Percentiles rank a stretch among this genome's conserved stretches.
phyloP scores from a whole-genome alignment of 2,329 filamentous ascomycete species.

The Tolypocladium guangdongense region DNA sequence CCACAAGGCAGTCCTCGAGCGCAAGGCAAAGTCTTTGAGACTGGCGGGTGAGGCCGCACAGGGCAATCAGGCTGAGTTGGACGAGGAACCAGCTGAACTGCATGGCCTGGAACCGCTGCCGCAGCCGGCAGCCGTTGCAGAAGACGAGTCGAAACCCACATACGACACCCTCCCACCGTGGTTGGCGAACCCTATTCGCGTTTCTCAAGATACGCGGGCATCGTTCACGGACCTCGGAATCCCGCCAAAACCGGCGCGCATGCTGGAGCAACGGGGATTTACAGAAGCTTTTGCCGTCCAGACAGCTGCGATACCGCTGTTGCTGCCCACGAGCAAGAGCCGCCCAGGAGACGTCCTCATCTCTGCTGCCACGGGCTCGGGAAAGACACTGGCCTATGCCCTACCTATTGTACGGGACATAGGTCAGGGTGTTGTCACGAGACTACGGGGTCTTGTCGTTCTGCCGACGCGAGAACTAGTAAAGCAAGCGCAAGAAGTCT shows the following conservation, averaged over 20 bases:
- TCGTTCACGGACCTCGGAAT: conserved; percentile 58
- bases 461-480: conserved; percentile 88
- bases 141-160: conserved; percentile 47
- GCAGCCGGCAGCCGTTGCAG: conserved; percentile 56
- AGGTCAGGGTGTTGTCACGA: conserved; percentile 50
- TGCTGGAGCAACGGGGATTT: conserved; percentile 49
- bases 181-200: conserved; percentile 65
- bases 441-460: conserved; percentile 69
- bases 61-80: conserved; percentile 15
- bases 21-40: conserved; percentile 43
- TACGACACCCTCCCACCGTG: conserved; percentile 73
- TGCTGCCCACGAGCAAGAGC: conserved; percentile 53
- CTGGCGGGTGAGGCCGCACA: conserved; percentile 30
- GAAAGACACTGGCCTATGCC: conserved; percentile 88
- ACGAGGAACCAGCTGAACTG: conserved; percentile 30
- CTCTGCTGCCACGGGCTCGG: conserved; percentile 87
- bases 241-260: conserved; percentile 43
- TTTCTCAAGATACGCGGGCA: conserved; percentile 46
- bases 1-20: conserved; percentile 42
- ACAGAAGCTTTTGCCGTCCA: conserved; percentile 33
- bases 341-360: conserved; percentile 73
- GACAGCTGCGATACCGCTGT: conserved; percentile 56
- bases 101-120: conserved; percentile 74
- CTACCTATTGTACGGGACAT: conserved; percentile 75
- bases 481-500: conserved; percentile 69